phyloP scores from a whole-genome alignment of 2,329 filamentous ascomycete species.

The Tolypocladium paradoxum region DNA sequence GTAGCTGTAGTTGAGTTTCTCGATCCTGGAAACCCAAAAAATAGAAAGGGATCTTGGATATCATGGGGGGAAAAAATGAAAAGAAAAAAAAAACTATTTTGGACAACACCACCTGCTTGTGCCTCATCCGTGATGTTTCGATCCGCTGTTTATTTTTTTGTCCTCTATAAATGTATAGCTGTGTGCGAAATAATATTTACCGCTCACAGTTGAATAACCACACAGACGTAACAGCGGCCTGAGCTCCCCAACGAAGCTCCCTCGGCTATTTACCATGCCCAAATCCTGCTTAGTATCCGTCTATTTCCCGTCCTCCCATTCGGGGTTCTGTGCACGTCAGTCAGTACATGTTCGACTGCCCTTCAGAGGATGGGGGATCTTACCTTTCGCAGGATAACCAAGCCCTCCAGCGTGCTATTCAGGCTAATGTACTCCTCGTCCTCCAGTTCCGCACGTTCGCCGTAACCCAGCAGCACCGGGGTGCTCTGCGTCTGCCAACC shows the following conservation, averaged over 20 bases:
- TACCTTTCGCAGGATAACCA: constrained; percentile 97
- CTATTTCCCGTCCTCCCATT: constrained; percentile 29
- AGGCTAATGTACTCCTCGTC: constrained; percentile 95
- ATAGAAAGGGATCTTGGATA: neutral
- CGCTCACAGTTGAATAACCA: constrained; percentile 14
- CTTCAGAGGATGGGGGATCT: constrained; percentile 14
- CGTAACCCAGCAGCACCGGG: constrained; percentile 88
- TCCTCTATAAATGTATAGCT: constrained; percentile 15
- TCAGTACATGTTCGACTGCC: constrained; percentile 6
- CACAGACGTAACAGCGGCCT: constrained; percentile 2
- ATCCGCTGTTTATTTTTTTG: constrained; percentile 8
- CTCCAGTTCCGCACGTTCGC: constrained; percentile 91
- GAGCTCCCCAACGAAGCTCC: neutral
- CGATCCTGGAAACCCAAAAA: neutral
- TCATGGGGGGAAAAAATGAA: neutral
- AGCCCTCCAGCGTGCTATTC: constrained; percentile 81
- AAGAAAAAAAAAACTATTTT: no score
- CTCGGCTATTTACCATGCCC: neutral
- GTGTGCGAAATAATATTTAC: neutral
- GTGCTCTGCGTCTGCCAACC: constrained; percentile 99
- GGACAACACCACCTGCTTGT: neutral
- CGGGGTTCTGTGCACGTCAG: constrained; percentile 21
- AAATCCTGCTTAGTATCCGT: neutral
- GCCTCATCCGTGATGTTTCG: neutral
- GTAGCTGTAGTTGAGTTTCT: neutral